Evolutionary conservation across 805 yeast genomes (phyloP), one percentile per base, ranked within the genome.

Genomic region (Cephaloascus albidus): DNA sequence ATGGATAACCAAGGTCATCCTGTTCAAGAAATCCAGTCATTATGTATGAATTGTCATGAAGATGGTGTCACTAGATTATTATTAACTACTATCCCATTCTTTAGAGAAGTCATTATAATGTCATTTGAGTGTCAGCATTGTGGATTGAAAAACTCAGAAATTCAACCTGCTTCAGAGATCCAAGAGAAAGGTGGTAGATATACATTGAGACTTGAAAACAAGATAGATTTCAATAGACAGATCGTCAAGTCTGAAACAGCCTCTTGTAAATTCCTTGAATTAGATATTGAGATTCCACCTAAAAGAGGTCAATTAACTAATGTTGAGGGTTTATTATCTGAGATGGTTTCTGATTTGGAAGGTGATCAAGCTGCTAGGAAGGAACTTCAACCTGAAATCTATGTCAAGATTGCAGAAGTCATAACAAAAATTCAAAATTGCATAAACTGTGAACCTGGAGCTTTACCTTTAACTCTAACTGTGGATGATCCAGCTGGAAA

Each of bases 61-160:
- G 73, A 77, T 41, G 99, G 99, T 43, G 69, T 69, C 39, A 93
- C 98, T 3, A 67, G 94, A 48, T 59, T 93, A 57, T 68, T 93
- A 34, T 67, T 93, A 52, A 93, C 99, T 12, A 71, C 78, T 39
- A 93, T 93, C 51, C 99, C 99, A 16, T 87, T 69, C 52, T 93
- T 93, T 65, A 70, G 89, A 46, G 97, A 93, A 58, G 78, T 93
- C 38, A 84, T 93, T 38, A 58, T 93, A 41, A 90, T 93, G 95
- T 88, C 97, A 2, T 93, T 93, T 60, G 85, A 81, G 48, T 93
- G 99, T 61, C 90, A 93, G 20, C 97, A 89, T 60, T 93, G 99
- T 68, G 85, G 86, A 1, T 78, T 86, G 56, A 85, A 81, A 57
- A 90, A 87, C 69, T 76, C 86, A 32, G 98, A 93, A 63, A 76